Conservation (phyloP, 768 basidiomycete species). For the Boletus sp. region DNA sequence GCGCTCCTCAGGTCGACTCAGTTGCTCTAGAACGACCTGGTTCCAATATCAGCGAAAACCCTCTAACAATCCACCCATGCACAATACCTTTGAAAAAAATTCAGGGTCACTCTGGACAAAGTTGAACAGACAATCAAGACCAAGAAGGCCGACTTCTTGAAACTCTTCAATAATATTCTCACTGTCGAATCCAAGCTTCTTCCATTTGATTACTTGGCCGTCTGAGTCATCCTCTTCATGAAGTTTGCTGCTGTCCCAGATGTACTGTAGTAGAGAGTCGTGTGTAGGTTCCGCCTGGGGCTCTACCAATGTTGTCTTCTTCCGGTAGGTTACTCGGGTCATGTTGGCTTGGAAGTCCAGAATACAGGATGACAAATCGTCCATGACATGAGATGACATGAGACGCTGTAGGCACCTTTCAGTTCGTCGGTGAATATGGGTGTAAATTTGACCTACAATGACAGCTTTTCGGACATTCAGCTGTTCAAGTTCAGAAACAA, state of each 20-base stretch:
- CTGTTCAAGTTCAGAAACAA: conserved; percentile 70
- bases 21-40: conserved; percentile 79
- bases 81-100: conserved; percentile 64
- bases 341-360: conserved; percentile 89
- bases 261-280: conserved; percentile 52
- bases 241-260: conserved; percentile 67
- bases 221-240: conserved; percentile 49
- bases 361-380: conserved; percentile 80
- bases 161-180: conserved; percentile 80
- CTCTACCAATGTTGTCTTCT: conserved; percentile 78
- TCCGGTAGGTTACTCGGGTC: conserved; percentile 72
- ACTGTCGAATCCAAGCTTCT: conserved; percentile 71
- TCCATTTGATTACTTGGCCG: conserved; percentile 63
- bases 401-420: conserved; percentile 51
- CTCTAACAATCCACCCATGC: neutral
- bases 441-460: conserved; percentile 50
- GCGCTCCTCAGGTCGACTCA: conserved; percentile 67
- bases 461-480: conserved; percentile 81
- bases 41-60: conserved; percentile 6
- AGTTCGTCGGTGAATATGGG: conserved; percentile 2
- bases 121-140: conserved; percentile 77
- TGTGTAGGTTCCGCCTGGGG: conserved; percentile 61
- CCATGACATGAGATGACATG: conserved; percentile 79
- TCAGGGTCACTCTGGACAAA: conserved; percentile 72
- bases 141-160: conserved; percentile 73